Base-by-base conservation (phyloP, 176 grass and related monocot species). In the Miscanthus lutarioriparius region DNA sequence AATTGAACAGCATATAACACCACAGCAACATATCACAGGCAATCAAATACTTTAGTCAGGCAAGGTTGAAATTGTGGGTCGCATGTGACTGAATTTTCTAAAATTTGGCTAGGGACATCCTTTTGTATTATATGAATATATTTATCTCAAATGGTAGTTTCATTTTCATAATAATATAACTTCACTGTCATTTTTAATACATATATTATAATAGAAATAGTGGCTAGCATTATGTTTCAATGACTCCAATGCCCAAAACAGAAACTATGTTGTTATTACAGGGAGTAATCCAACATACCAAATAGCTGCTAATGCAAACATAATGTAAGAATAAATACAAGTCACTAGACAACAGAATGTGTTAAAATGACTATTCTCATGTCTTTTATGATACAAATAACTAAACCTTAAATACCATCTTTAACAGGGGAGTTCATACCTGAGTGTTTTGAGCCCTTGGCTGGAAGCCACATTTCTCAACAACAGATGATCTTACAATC, bases 401-500 rank as follows among this genome's bases (percentile, higher is more conserved):
- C 33, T 70, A 70, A 56, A 61, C 8, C 19, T 33, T 23, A 7
- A 53, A 76, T 28, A 33, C n/a, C 64, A 83, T 30, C 3, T 3
- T 79, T 14, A 82, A n/a, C 63, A 80, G 16, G 19, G 40, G 22
- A 80, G 8, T 62, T 32, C 37, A 63, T 86, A 92, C 96, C 93
- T 98, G 96, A 70, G 96, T 98, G 79, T 93, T 98, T 82, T 90
- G 83, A 25, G 92, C 93, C 75, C 96, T 92, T 69, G 96, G 96
- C 75, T 98, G 96, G 80, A 98, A 98, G 23, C 96, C 96, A 23
- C 96, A 98, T 85, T 95, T 98, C 77, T 95, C 93, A 71, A 98
- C 91, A 35, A 98, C 87, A 75, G 91, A 92, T 54, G 96, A 98
- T 54, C 96, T 91, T 67, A 98, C 96, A 66, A 98, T 98, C 71